Percentiles rank a stretch among this genome's conserved stretches.
These are phyloP conservation scores for Microdochium trichocladiopsis DNA, from an alignment of 2,329 filamentous ascomycete species.

Conservation along the genomic window DNA sequence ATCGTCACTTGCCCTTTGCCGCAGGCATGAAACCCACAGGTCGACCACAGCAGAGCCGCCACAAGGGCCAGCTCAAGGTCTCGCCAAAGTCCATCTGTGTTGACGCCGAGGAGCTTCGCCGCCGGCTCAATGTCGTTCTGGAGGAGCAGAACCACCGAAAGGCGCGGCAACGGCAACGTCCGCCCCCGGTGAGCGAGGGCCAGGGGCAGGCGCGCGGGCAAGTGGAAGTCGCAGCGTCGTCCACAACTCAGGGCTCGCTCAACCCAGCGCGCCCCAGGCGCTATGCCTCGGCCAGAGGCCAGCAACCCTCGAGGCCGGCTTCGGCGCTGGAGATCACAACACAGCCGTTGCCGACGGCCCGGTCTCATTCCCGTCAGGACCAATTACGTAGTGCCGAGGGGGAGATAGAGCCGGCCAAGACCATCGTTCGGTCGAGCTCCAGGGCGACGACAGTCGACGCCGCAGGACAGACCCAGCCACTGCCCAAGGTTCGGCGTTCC, in stretches of 20 bases:
- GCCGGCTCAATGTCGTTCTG: conserved; percentile 42
- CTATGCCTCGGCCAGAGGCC: not conserved
- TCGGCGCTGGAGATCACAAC: not conserved
- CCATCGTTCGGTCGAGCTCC: not conserved
- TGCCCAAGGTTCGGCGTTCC: not conserved
- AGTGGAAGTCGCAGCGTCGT: not conserved
- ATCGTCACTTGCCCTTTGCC: not conserved
- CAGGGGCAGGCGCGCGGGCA: conserved; percentile 6
- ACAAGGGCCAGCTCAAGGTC: conserved; percentile 7
- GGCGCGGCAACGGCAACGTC: conserved; percentile 23
- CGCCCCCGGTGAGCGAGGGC: conserved; percentile 12
- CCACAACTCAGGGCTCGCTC: not conserved
- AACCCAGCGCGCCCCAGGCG: not conserved
- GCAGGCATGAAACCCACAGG: not conserved
- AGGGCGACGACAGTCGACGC: not conserved
- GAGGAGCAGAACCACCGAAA: conserved; percentile 38
- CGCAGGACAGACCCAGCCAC: not conserved
- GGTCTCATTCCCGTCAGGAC: not conserved
- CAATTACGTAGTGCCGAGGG: not conserved
- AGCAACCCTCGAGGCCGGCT: not conserved
- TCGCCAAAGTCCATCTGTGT: conserved; percentile 27
- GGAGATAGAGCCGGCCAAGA: not conserved
- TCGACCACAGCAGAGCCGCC: not conserved
- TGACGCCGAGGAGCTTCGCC: conserved; percentile 48
- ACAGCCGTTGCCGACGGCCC: not conserved